These are phyloP conservation scores for Aspergillus indologenus DNA, from an alignment of 495 filamentous ascomycete genomes.

Conservation along the genomic window DNA sequence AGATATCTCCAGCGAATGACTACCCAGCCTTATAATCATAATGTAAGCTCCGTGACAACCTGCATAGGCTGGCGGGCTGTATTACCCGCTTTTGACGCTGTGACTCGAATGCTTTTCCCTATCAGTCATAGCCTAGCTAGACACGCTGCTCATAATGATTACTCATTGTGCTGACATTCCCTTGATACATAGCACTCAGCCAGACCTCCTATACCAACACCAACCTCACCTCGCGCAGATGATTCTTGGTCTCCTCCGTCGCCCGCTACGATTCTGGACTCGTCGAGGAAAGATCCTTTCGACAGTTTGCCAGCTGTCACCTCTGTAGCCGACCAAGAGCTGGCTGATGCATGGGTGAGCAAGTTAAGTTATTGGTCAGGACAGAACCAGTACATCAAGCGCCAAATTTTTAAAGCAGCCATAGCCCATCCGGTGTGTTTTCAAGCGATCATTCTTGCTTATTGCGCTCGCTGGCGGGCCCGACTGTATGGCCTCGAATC, in stretches of 20 bases:
- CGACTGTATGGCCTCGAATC: slow-evolving; percentile 26
- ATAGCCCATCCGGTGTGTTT: slow-evolving; percentile 39
- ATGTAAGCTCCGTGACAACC: neutral
- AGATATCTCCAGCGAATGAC: slow-evolving; percentile 38
- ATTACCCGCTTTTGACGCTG: neutral
- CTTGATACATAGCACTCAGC: neutral
- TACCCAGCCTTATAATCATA: slow-evolving; percentile 17
- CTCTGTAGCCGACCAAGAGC: slow-evolving; percentile 26
- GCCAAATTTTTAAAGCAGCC: slow-evolving; percentile 35
- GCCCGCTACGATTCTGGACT: slow-evolving; percentile 30
- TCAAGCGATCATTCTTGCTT: slow-evolving; percentile 36
- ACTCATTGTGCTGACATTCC: neutral
- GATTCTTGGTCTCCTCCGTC: slow-evolving; percentile 15
- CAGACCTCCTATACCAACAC: neutral
- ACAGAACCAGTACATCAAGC: slow-evolving; percentile 38
- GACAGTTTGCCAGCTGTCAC: slow-evolving; percentile 26
- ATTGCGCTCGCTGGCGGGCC: slow-evolving; percentile 40
- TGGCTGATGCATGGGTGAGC: slow-evolving; percentile 38
- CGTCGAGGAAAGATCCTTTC: slow-evolving; percentile 37
- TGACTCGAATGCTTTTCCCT: too few relatives aligned
- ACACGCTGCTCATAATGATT: neutral
- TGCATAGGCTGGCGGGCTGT: neutral
- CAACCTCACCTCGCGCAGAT: neutral
- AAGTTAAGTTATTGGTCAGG: slow-evolving; percentile 47
- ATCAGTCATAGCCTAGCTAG: too few relatives aligned